Conservation (phyloP, 495 filamentous ascomycete species). For the Melanomma pulvis-pyrius region DNA sequence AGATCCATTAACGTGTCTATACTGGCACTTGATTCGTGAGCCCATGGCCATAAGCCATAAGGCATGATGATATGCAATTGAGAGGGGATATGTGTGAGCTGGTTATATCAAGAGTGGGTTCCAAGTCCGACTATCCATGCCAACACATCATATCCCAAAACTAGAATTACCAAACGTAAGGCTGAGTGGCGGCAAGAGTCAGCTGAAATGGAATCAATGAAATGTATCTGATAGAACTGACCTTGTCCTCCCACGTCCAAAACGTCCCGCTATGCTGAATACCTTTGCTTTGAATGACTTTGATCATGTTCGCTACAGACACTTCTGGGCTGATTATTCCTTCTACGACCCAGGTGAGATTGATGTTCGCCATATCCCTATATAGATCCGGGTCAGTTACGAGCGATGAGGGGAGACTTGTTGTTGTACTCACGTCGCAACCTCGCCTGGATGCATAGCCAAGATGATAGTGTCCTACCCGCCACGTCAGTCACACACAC, state of each 20-base stretch:
- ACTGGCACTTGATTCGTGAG: too few species aligned
- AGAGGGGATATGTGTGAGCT: not conserved
- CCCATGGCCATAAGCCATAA: too few species aligned
- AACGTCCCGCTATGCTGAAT: conserved; percentile 56
- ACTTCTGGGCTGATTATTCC: conserved; percentile 55
- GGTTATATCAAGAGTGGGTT: not conserved
- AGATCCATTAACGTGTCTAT: too few species aligned
- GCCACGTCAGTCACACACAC: not conserved
- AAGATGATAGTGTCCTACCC: conserved; percentile 50
- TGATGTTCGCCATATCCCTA: conserved; percentile 55
- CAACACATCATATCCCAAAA: not conserved
- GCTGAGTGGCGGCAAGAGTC: not conserved
- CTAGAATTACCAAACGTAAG: conserved; percentile 20
- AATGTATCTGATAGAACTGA: conserved; percentile 32
- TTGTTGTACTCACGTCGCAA: conserved; percentile 50
- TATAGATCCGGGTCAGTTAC: conserved; percentile 23
- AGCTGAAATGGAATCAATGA: not conserved
- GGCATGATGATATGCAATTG: too few species aligned
- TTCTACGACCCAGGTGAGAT: conserved; percentile 54
- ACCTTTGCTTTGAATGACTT: conserved; percentile 54
- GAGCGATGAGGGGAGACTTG: not conserved
- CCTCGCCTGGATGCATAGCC: conserved; percentile 61
- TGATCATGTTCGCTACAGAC: conserved; percentile 55
- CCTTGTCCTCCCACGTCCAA: conserved; percentile 59
- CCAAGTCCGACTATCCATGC: not conserved